A percentile compares a stretch with the other conserved stretches of the same genome.
phyloP scores from a whole-genome alignment of 306 rosid species.

The Rubus idaeus region DNA sequence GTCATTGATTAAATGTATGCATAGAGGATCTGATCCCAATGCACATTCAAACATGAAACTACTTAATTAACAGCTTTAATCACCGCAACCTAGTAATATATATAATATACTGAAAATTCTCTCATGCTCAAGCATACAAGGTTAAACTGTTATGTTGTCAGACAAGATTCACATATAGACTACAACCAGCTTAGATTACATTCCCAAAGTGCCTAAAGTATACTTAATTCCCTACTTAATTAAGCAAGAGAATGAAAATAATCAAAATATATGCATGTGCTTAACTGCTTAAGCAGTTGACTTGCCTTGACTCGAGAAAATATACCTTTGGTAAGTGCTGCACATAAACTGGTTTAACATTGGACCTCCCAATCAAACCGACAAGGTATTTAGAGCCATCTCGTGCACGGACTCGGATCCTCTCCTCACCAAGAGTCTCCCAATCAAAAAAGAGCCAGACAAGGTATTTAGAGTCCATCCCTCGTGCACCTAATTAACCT shows the following conservation, averaged over 20 bases:
- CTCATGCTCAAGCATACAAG: too few relatives aligned
- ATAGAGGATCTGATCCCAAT: too few relatives aligned
- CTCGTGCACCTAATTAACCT: not conserved
- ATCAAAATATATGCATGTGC: not conserved
- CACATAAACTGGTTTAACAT: too few relatives aligned
- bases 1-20: too few relatives aligned
- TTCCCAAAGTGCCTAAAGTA: not conserved
- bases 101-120: too few relatives aligned
- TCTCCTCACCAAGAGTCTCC: too few relatives aligned
- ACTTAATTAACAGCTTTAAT: too few relatives aligned
- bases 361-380: not conserved
- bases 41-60: too few relatives aligned
- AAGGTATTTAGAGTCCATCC: not conserved
- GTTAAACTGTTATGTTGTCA: too few relatives aligned
- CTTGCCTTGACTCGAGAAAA: not conserved
- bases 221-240: not conserved
- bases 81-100: too few relatives aligned
- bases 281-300: not conserved
- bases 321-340: not conserved
- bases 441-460: not conserved
- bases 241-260: not conserved
- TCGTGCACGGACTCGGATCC: too few relatives aligned
- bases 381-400: not conserved
- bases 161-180: too few relatives aligned
- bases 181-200: not conserved